Conservation (phyloP, 2,329 filamentous ascomycete genomes). For the Epichloe glyceriae region DNA sequence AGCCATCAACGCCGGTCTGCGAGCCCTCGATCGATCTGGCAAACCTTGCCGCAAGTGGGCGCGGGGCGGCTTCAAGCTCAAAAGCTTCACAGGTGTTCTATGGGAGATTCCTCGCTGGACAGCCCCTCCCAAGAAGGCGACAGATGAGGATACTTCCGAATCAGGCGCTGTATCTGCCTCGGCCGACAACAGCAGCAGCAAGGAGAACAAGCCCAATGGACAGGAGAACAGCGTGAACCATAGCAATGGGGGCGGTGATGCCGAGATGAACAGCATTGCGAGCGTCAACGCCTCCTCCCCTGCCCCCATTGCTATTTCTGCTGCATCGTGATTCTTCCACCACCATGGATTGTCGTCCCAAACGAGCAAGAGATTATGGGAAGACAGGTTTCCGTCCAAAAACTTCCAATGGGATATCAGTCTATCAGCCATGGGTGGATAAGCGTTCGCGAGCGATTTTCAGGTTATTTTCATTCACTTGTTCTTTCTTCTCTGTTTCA, state of each 20-base stretch:
- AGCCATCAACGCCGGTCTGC: conserved; percentile 91
- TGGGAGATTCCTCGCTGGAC: conserved; percentile 81
- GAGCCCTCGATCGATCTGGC: conserved; percentile 83
- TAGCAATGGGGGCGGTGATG: conserved; percentile 31
- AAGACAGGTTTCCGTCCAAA: not conserved
- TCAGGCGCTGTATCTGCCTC: conserved; percentile 34
- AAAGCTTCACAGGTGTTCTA: conserved; percentile 79
- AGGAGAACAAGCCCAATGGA: conserved; percentile 52
- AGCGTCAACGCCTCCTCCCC: conserved; percentile 41
- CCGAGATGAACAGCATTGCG: conserved; percentile 39
- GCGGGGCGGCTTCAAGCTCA: conserved; percentile 68
- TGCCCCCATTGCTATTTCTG: conserved; percentile 32
- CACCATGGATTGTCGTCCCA: not conserved
- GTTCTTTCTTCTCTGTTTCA: not conserved
- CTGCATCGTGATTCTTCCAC: conserved; percentile 22
- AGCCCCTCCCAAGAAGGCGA: conserved; percentile 47
- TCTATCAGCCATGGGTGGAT: not conserved
- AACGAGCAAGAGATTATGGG: not conserved
- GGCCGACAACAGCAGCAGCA: conserved; percentile 39
- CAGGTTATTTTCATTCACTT: not conserved
- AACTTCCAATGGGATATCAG: not conserved
- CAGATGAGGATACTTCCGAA: conserved; percentile 33
- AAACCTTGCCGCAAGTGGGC: conserved; percentile 88
- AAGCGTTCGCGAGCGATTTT: not conserved
- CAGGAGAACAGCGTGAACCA: conserved; percentile 34